These are phyloP conservation scores for Spiraea crenata DNA, from an alignment of 331 rosid genomes.

Conservation along the genomic window DNA sequence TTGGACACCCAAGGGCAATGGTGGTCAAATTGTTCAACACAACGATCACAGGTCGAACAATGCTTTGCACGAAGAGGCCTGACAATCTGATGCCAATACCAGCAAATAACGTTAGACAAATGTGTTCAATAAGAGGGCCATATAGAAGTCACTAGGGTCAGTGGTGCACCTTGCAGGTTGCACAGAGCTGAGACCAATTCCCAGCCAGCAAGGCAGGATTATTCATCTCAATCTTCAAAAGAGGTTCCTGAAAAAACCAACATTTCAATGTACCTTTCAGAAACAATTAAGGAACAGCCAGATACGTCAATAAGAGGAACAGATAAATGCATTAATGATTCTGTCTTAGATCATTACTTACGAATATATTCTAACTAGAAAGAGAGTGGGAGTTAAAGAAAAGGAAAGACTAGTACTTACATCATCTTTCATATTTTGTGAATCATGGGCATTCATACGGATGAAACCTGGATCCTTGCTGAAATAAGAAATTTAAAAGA, in stretches of 20 bases:
- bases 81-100: slow-evolving; percentile 67
- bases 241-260: slow-evolving; percentile 68
- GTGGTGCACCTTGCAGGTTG: slow-evolving; percentile 91
- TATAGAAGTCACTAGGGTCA: slow-evolving; percentile 12
- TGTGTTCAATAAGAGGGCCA: slow-evolving; percentile 7
- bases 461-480: slow-evolving; percentile 99
- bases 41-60: slow-evolving; percentile 89
- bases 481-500: slow-evolving; percentile 30
- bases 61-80: slow-evolving; percentile 99
- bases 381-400: slow-evolving; percentile 2
- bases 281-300: not conserved
- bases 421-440: slow-evolving; percentile 78
- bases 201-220: slow-evolving; percentile 92
- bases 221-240: slow-evolving; percentile 83
- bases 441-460: slow-evolving; percentile 57
- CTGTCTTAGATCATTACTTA: not conserved
- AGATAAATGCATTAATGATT: not conserved
- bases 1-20: slow-evolving; percentile 99
- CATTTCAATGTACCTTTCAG: slow-evolving; percentile 4
- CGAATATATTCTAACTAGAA: not conserved
- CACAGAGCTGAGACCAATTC: slow-evolving; percentile 98
- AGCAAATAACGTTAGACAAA: slow-evolving; percentile 13
- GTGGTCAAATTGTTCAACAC: slow-evolving; percentile 98
- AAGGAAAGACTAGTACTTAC: slow-evolving; percentile 40
- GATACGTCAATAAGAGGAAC: not conserved